phyloP scores from a whole-genome alignment of 2,329 filamentous ascomycete species.

The Sclerotiophoma versabilis region DNA sequence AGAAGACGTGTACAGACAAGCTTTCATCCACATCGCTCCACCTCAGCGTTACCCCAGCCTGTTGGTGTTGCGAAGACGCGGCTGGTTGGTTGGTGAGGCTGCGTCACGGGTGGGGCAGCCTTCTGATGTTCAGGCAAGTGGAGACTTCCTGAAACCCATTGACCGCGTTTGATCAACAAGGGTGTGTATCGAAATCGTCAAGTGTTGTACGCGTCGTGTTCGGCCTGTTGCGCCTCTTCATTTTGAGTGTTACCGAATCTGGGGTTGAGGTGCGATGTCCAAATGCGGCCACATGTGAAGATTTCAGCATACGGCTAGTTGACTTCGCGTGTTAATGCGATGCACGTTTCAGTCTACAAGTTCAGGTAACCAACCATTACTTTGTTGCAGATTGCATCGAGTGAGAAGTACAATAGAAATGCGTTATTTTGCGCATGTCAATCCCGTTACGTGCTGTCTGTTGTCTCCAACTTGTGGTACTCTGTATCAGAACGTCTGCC shows the following conservation, averaged over 20 bases:
- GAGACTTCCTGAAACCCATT: slow-evolving; percentile 14
- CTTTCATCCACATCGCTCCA: slow-evolving; percentile 11
- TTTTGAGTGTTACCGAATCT: not conserved
- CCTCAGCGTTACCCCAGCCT: slow-evolving; percentile 9
- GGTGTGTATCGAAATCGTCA: slow-evolving; percentile 3
- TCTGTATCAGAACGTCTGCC: not conserved
- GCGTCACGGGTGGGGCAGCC: slow-evolving; percentile 11
- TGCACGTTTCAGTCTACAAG: not conserved
- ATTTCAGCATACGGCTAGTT: not conserved
- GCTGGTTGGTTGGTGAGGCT: slow-evolving; percentile 9
- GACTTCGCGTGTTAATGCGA: not conserved
- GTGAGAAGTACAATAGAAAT: not conserved
- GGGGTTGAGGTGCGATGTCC: not conserved
- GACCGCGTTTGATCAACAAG: slow-evolving; percentile 17
- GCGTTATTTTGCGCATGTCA: not conserved
- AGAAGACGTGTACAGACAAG: slow-evolving; percentile 10
- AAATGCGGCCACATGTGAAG: not conserved
- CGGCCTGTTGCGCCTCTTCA: slow-evolving; percentile 10
- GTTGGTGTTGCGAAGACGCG: slow-evolving; percentile 9
- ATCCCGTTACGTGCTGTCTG: slow-evolving; percentile 1
- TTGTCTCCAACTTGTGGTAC: slow-evolving; percentile 9
- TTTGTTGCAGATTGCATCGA: not conserved
- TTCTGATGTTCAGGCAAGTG: slow-evolving; percentile 17
- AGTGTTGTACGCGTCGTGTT: slow-evolving; percentile 15
- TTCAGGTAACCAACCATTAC: not conserved